Percentiles rank a stretch among this genome's conserved stretches.
Evolutionary conservation across 768 basidiomycete genomes (phyloP).

Genomic region (Leccinellum luteum): DNA sequence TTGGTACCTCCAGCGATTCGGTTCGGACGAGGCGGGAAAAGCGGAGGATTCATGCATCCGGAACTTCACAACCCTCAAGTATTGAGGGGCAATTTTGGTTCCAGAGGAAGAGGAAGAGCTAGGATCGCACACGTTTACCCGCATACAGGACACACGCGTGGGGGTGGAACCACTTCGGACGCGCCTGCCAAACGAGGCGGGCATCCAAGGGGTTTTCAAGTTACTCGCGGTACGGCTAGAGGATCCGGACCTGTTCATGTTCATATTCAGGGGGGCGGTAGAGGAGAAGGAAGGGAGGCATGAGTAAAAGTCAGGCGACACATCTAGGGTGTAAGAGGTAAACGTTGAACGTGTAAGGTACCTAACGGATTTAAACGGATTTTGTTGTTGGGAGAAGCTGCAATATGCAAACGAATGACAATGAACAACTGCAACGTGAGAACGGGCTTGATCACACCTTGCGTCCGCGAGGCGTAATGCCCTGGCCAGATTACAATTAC

Average conservation of each 20-base stretch:
- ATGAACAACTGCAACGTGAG: too few species aligned
- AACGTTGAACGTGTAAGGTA: neutral
- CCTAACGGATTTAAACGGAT: neutral
- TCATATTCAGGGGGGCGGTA: constrained; percentile 1
- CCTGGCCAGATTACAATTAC: too few species aligned
- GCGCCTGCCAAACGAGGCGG: constrained; percentile 3
- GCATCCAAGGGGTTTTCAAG: constrained; percentile 6
- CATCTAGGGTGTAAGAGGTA: neutral
- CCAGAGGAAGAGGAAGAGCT: constrained; percentile 31
- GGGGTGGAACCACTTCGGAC: constrained; percentile 2
- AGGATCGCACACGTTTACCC: constrained; percentile 25
- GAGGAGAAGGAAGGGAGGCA: constrained; percentile 13
- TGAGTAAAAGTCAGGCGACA: constrained; percentile 1
- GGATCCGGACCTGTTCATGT: constrained; percentile 3
- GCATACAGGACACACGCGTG: constrained; percentile 11
- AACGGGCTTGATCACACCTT: neutral
- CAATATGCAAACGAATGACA: neutral
- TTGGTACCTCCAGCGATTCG: constrained; percentile 68
- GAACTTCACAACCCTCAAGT: constrained; percentile 34
- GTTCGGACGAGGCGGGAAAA: constrained; percentile 70
- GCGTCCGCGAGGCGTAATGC: neutral
- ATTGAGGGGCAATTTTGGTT: constrained; percentile 24
- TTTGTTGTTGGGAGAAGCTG: neutral
- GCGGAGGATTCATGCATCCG: constrained; percentile 46
- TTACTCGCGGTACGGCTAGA: constrained; percentile 15